Evolutionary conservation across 345 rosid species (phyloP), one percentile per base, ranked within the genome.

Genomic region (Salix purpurea): DNA sequence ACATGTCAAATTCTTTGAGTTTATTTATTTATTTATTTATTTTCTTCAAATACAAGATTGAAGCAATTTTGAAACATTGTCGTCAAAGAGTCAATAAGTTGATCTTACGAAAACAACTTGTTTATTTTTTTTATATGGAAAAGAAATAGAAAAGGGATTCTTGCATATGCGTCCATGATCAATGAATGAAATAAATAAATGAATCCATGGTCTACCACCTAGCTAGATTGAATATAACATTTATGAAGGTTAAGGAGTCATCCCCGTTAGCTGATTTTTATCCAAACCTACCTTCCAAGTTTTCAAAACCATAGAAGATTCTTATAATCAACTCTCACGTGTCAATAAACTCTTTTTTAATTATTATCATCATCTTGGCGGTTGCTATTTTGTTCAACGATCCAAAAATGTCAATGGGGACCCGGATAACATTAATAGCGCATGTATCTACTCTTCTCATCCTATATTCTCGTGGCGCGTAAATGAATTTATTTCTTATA

Each of bases 11-110:
- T 3, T 56, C 62, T 21, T 2, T 2, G 23, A 58, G 62, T 8
- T 56, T n/a, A n/a, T n/a, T 56, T 9, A 56, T n/a, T 34, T 34
- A 34, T 34, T 34, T 34, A 34, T 34, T 34, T 34, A 34, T 34
- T 34, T 34, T 56, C 62, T 9, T 56, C 62, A 9, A 56, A 56
- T 10, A 23, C 62, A 10, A 13, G 24, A 16, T 44, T 13, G n/a
- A 19, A 23, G n/a, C 28, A 30, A 19, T 21, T 6, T 58, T 12
- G 50, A 72, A 40, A 0, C 2, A 36, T 1, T 24, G 44, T 67
- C 46, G 77, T 67, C 71, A 52, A 50, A 66, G 77, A 50, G 50
- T 74, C 71, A 66, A 74, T 1, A 66, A 3, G 77, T 66, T n/a
- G 16, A 26, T 15, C 65, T 46, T 48, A 2, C 3, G 18, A 18